Conservation (phyloP, 2,329 filamentous ascomycete genomes). For the Cordyceps sp. region DNA sequence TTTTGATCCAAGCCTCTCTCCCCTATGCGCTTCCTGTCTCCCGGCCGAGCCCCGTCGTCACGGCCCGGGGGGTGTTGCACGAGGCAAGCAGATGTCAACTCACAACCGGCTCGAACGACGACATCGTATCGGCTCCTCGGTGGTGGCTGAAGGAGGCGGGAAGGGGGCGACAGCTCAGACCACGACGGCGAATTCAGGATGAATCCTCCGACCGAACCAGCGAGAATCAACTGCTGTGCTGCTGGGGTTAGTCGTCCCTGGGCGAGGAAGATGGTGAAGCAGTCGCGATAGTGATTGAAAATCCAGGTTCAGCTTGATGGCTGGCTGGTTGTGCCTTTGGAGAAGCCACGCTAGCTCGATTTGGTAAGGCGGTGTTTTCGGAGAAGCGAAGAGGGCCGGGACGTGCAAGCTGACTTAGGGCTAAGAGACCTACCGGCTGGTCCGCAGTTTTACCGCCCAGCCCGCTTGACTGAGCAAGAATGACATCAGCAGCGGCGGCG, state of each 20-base stretch:
- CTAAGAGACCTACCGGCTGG: conserved; percentile 19
- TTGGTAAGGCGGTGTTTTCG: conserved; percentile 11
- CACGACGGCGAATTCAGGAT: conserved; percentile 15
- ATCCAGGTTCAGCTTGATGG: conserved; percentile 20
- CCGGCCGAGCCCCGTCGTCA: background rate
- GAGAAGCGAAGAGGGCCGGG: conserved; percentile 19
- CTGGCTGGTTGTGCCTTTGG: conserved; percentile 24
- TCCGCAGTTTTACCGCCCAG: conserved; percentile 16
- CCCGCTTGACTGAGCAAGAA: too few relatives aligned
- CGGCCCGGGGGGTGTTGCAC: too few relatives aligned
- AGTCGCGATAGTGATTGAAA: conserved; percentile 24
- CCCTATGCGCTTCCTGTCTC: too few relatives aligned
- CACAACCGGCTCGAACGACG: conserved; percentile 55
- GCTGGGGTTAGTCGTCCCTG: conserved; percentile 25
- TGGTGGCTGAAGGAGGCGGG: conserved; percentile 12
- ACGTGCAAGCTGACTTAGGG: conserved; percentile 18
- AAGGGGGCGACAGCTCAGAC: conserved; percentile 17
- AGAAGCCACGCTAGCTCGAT: conserved; percentile 15
- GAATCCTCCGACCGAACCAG: conserved; percentile 20
- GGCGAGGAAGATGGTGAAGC: conserved; percentile 17
- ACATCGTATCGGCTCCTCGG: conserved; percentile 38
- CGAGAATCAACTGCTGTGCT: conserved; percentile 22
- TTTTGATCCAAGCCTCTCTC: too few relatives aligned
- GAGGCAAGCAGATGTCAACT: conserved; percentile 23
- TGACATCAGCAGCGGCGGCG: background rate